phyloP scores from a whole-genome alignment of 257 asterid species.

The Ballota nigra region DNA sequence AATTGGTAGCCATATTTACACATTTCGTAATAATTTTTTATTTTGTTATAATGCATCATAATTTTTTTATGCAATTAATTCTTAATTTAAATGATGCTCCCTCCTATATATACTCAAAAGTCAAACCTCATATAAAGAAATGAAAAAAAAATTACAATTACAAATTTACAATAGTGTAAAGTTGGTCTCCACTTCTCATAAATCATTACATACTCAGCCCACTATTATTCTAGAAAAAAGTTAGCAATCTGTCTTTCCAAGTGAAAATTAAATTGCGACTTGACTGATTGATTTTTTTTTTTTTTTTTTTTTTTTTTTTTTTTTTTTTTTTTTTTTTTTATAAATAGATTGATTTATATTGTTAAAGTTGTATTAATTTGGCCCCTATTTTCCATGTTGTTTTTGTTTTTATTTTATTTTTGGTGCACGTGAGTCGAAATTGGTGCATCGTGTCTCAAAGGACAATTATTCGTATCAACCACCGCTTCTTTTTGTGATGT shows the following conservation, averaged over 20 bases:
- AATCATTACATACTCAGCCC: background rate
- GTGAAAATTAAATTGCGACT: background rate
- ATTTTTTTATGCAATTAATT: no score
- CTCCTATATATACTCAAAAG: no score
- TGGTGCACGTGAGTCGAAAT: conserved; percentile 26
- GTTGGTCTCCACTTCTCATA: background rate
- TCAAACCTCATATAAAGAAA: no score
- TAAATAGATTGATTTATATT: no score
- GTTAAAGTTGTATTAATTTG: no score
- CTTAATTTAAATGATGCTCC: background rate
- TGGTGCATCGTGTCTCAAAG: conserved; percentile 5
- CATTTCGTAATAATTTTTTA: no score
- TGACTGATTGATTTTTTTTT: background rate
- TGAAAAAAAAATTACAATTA: background rate
- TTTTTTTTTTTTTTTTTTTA: no score
- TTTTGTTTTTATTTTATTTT: background rate
- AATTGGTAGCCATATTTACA: no score
- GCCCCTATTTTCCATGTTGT: background rate
- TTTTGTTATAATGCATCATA: no score
- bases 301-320: no score
- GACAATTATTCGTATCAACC: conserved; percentile 24
- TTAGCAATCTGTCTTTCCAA: background rate
- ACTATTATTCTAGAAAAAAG: background rate
- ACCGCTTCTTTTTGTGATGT: background rate
- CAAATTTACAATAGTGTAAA: background rate